These are phyloP conservation scores for Eucalyptus pauciflora DNA, from an alignment of 345 rosid species.

Conservation along the genomic window DNA sequence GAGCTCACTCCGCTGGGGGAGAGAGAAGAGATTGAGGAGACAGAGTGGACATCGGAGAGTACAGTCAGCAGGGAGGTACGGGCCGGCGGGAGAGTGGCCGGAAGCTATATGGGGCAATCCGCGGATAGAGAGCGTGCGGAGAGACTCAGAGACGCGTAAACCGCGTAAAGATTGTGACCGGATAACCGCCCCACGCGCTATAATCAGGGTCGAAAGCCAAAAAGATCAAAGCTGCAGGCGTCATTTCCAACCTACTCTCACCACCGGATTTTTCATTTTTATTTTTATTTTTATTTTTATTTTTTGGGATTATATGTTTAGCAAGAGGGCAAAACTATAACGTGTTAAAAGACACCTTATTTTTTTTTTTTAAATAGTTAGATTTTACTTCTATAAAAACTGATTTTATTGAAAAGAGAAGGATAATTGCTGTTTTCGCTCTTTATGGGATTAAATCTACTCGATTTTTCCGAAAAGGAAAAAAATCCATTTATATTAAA, in stretches of 20 bases:
- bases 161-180: not conserved
- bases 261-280: too few species aligned
- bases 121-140: accelerated
- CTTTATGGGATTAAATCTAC: not conserved
- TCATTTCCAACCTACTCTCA: too few species aligned
- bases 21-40: not conserved
- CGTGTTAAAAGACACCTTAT: accelerated
- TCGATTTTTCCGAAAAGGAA: not conserved
- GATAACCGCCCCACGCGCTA: accelerated
- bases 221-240: too few species aligned
- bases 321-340: not conserved
- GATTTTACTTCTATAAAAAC: too few species aligned
- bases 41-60: not conserved
- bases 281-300: too few species aligned
- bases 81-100: too few species aligned
- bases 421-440: not conserved
- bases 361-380: too few species aligned
- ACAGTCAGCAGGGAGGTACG: not conserved
- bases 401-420: not conserved
- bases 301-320: accelerated
- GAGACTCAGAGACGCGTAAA: accelerated
- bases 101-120: not conserved
- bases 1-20: accelerated
- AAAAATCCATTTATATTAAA: accelerated
- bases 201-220: too few species aligned